Conservation (phyloP, 164 flowering plant genomes). For the Liriodendron chinense region DNA sequence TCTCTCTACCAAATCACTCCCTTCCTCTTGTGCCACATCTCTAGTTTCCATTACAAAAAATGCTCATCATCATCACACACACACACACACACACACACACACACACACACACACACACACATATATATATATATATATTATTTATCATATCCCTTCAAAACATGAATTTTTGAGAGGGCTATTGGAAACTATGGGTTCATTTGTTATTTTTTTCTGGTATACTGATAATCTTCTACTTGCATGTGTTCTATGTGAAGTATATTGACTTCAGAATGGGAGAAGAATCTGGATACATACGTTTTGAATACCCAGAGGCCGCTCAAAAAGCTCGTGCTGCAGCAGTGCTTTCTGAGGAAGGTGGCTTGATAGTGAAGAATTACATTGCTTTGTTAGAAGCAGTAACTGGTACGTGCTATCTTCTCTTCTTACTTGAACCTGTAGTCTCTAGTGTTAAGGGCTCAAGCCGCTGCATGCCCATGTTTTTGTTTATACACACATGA, state of each 20-base stretch:
- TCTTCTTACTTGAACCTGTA: neutral
- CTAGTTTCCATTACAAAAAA: no score
- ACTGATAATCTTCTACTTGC: slow-evolving; percentile 3
- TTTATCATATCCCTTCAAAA: slow-evolving; percentile 1
- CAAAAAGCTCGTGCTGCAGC: slow-evolving; percentile 96
- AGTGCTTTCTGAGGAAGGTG: slow-evolving; percentile 70
- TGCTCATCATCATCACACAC: no score
- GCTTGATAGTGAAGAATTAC: slow-evolving; percentile 67
- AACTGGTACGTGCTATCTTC: slow-evolving; percentile 43
- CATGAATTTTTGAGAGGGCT: neutral
- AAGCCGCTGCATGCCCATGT: neutral
- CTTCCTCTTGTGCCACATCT: no score
- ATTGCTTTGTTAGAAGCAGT: slow-evolving; percentile 74
- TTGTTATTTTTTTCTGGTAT: neutral
- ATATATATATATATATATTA: no score
- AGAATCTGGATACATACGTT: slow-evolving; percentile 77
- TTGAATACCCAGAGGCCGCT: slow-evolving; percentile 72
- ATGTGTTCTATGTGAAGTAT: slow-evolving; percentile 35
- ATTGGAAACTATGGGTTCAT: neutral
- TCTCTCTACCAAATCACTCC: no score
- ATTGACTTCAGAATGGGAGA: slow-evolving; percentile 79
- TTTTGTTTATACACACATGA: neutral
- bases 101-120: no score
- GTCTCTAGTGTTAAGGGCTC: neutral
- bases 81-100: no score